Conservation (phyloP, 148 eudicot species). For the Talinum fruticosum region DNA sequence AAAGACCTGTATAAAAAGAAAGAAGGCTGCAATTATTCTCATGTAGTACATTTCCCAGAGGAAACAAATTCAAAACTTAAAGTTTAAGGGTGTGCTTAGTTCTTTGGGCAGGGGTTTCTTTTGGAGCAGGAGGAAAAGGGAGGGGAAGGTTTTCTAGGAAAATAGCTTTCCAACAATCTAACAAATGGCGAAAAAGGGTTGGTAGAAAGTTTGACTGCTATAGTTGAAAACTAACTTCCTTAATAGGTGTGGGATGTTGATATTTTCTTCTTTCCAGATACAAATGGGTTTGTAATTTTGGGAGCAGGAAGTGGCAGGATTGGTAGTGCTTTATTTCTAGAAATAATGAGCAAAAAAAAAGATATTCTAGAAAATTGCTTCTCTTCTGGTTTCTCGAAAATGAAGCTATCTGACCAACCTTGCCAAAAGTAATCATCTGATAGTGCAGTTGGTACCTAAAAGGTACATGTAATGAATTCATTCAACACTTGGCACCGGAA, state of each 20-base stretch:
- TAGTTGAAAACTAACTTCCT: neutral
- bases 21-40: neutral
- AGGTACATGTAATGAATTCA: neutral
- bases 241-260: neutral
- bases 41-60: neutral
- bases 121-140: no score
- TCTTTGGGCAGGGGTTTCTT: no score
- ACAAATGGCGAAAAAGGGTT: neutral
- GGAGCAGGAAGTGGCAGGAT: neutral
- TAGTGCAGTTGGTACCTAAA: constrained; percentile 43
- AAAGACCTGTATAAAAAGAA: constrained; percentile 33
- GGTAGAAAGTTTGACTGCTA: neutral
- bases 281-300: neutral
- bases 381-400: neutral
- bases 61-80: neutral
- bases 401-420: constrained; percentile 22
- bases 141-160: neutral
- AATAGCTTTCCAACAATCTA: neutral
- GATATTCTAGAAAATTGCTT: neutral
- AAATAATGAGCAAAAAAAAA: neutral
- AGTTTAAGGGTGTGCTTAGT: neutral
- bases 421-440: constrained; percentile 48
- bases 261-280: neutral
- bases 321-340: neutral
- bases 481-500: neutral